Base-by-base conservation (phyloP, 164 flowering plant species). In the Piper betle region DNA sequence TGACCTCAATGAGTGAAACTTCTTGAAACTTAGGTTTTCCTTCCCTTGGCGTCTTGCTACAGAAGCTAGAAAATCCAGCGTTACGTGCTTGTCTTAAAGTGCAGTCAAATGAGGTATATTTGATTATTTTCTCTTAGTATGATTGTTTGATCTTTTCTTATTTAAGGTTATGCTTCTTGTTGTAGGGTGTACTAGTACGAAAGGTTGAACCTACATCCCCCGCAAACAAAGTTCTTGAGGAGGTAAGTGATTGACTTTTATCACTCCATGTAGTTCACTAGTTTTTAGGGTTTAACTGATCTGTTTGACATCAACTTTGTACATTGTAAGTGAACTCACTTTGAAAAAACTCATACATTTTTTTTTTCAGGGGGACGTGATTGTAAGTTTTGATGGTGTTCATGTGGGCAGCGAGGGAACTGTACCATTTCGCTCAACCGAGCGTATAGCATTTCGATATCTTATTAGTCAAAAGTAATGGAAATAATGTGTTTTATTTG, bases 31-130 rank as follows among this genome's bases (percentile, higher is more conserved):
- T 76, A 93, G 99, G 99, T 63, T 93, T 90, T 64, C 97, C 99
- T 62, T 84, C 80, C 72, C 94, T 93, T 72, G 99, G 99, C 38
- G 91, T 93, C 20, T 66, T 93, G 79, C 73, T 93, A 74, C 99
- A 93, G 64, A 90, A 90, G 76, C 72, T 93, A 78, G 99, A 90
- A 82, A 93, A 93, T 84, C 99, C 99, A 64, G 99, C 92, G 50
- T 66, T 93, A 53, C 94, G 99, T 72, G 76, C 78, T 58, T 90
- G 88, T 78, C 74, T 93, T 64, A 86, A 86, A 77, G 97, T 90
- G 48, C 77, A 75, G 53, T 78, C 93, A 48, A 85, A 81, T 71
- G 97, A 93, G 99, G 97, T 92, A 64, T 70, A 38, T 39, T 42
- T 9, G 50, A 10, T 46, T 10, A 10, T 46, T 9, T 9, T 46